Percentiles rank a stretch among this genome's conserved stretches.
Conservation (phyloP, 371 early-diverging fungal species). For the Haplosporangium sp. region DNA sequence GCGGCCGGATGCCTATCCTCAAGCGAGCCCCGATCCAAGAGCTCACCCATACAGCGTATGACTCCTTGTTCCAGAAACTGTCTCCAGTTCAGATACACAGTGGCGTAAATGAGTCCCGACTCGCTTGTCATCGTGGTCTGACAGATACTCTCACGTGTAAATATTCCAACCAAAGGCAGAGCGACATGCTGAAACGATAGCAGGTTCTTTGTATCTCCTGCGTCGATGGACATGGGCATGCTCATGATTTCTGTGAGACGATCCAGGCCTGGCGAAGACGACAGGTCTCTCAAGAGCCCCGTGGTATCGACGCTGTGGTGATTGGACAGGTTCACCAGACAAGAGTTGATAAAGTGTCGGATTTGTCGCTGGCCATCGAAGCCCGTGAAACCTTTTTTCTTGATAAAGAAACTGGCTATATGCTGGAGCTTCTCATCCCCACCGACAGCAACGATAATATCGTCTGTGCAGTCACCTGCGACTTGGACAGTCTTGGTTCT, state of each 20-base stretch:
- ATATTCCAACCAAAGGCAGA: constrained; percentile 28
- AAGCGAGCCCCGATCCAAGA: constrained; percentile 8
- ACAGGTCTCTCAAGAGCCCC: constrained; percentile 8
- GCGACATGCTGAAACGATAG: constrained; percentile 33
- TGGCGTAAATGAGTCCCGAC: constrained; percentile 4
- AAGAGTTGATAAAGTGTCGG: constrained; percentile 24
- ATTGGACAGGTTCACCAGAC: constrained; percentile 25
- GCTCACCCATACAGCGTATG: constrained; percentile 5
- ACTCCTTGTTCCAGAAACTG: constrained; percentile 22
- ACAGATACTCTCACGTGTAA: constrained; percentile 26
- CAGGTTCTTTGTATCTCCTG: not conserved
- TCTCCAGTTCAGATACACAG: constrained; percentile 10
- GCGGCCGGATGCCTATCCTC: not conserved
- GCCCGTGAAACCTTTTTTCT: not conserved
- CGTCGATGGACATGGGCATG: constrained; percentile 12
- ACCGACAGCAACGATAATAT: constrained; percentile 10
- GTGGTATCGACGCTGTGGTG: constrained; percentile 28
- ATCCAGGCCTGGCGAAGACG: constrained; percentile 2
- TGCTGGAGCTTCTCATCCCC: not conserved
- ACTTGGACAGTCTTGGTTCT: constrained; percentile 12
- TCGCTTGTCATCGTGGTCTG: constrained; percentile 11
- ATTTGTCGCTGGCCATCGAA: constrained; percentile 4
- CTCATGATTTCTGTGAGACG: constrained; percentile 19
- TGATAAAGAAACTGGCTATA: not conserved
- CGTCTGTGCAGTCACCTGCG: constrained; percentile 19